Conservation (phyloP, 2,329 filamentous ascomycete species). For the Colletotrichum noveboracense region DNA sequence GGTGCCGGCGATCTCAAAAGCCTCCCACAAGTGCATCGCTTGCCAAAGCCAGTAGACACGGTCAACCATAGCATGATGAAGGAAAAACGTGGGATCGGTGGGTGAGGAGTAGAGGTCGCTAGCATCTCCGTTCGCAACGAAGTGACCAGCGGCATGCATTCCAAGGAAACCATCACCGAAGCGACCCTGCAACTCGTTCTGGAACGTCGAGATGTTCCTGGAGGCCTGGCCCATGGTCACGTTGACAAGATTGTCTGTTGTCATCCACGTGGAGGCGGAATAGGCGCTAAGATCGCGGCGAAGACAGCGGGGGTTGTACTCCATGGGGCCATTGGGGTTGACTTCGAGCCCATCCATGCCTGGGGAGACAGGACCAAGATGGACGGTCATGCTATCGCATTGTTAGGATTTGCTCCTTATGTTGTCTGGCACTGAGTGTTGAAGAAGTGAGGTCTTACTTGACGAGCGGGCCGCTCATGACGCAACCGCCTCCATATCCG, state of each 20-base stretch:
- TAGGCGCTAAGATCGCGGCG: constrained; percentile 31
- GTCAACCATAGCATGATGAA: constrained; percentile 30
- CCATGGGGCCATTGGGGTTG: constrained; percentile 3
- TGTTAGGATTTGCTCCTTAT: constrained; percentile 20
- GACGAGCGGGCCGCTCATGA: constrained; percentile 35
- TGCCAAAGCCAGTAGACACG: constrained; percentile 33
- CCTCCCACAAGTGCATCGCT: constrained; percentile 19
- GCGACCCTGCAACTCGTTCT: constrained; percentile 34
- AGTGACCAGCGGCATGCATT: constrained; percentile 31
- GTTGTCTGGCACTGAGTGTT: not conserved
- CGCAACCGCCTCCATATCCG: constrained; percentile 39
- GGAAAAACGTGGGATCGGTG: constrained; percentile 29
- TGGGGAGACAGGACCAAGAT: constrained; percentile 33
- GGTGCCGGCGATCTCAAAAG: constrained; percentile 24
- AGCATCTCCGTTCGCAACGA: constrained; percentile 29
- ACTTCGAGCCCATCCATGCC: constrained; percentile 8
- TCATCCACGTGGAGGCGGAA: constrained; percentile 25
- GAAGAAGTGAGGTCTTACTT: not conserved
- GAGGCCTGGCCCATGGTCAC: constrained; percentile 25
- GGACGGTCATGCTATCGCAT: constrained; percentile 25
- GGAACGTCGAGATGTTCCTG: constrained; percentile 27
- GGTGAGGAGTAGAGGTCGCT: constrained; percentile 28
- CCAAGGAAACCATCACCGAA: constrained; percentile 31
- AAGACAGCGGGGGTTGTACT: constrained; percentile 35
- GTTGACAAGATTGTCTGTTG: constrained; percentile 26